Percentiles rank a stretch among this genome's conserved stretches.
These are phyloP conservation scores for Amanita molliuscula DNA, from an alignment of 768 basidiomycete species.

Conservation along the genomic window DNA sequence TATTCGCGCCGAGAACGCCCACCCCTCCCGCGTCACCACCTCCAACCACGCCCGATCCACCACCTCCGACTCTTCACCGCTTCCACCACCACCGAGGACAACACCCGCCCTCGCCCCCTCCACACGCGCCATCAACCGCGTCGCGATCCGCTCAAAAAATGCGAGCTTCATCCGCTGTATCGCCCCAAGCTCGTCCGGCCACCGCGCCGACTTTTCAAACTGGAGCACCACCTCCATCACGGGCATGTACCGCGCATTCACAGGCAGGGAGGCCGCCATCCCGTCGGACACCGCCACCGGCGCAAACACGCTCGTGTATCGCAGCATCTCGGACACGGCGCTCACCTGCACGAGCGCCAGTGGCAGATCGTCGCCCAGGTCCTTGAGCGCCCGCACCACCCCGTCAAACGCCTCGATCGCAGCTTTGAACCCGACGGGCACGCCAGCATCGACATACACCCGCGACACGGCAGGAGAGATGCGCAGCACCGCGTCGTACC, in stretches of 20 bases:
- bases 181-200: slow-evolving; percentile 91
- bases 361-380: slow-evolving; percentile 62
- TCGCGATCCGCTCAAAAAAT: slow-evolving; percentile 75
- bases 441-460: slow-evolving; percentile 28
- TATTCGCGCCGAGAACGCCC: slow-evolving; percentile 78
- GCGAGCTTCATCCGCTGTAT: slow-evolving; percentile 94
- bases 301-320: slow-evolving; percentile 78
- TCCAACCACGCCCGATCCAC: slow-evolving; percentile 68
- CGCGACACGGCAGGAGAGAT: slow-evolving; percentile 46
- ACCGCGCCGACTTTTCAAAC: slow-evolving; percentile 86
- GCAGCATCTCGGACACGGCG: slow-evolving; percentile 60
- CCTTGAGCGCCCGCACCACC: slow-evolving; percentile 67
- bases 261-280: slow-evolving; percentile 39
- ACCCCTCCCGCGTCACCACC: slow-evolving; percentile 70
- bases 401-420: slow-evolving; percentile 73
- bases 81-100: slow-evolving; percentile 40
- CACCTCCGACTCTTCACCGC: slow-evolving; percentile 33
- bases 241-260: slow-evolving; percentile 54
- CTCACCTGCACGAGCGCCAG: slow-evolving; percentile 69
- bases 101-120: slow-evolving; percentile 46
- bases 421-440: slow-evolving; percentile 53
- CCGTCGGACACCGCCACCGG: slow-evolving; percentile 61
- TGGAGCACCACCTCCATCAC: slow-evolving; percentile 71
- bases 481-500: slow-evolving; percentile 47
- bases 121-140: slow-evolving; percentile 43